Percentiles rank a stretch among this genome's conserved stretches.
These are phyloP conservation scores for Endoconidiophora laricicola DNA, from an alignment of 2,329 filamentous ascomycete genomes.

Conservation along the genomic window DNA sequence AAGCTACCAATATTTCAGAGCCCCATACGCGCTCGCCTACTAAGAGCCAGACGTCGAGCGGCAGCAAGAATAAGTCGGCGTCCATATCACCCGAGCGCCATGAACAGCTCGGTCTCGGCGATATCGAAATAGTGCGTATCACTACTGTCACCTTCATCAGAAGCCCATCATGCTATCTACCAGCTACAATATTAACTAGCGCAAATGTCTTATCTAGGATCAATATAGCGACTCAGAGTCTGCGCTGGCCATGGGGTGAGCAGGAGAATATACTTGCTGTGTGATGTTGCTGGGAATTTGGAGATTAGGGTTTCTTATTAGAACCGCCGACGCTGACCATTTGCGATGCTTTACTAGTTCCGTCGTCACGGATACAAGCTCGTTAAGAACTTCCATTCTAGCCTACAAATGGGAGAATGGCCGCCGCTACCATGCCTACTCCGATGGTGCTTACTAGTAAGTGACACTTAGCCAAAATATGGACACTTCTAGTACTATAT, in stretches of 20 bases:
- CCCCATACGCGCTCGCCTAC: too few species aligned
- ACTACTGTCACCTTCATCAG: too few species aligned
- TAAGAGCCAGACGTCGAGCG: neutral
- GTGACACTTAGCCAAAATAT: neutral
- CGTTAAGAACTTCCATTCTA: constrained; percentile 26
- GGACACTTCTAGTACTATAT: neutral
- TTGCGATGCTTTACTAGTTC: neutral
- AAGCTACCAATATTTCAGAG: too few species aligned
- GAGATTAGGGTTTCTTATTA: neutral
- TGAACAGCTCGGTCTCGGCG: neutral
- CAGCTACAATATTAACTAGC: neutral
- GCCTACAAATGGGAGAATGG: constrained; percentile 30
- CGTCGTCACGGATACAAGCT: constrained; percentile 14
- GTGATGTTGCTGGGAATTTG: neutral
- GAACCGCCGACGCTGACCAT: neutral
- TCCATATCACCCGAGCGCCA: neutral
- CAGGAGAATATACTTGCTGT: neutral
- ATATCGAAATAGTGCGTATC: neutral
- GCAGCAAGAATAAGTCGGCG: neutral
- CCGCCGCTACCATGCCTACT: constrained; percentile 30
- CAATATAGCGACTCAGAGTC: neutral
- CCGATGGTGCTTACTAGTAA: constrained; percentile 24
- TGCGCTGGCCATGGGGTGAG: neutral
- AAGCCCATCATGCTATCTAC: neutral
- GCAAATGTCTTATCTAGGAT: neutral